phyloP scores from a whole-genome alignment of 768 basidiomycete genomes.

The Leccinum incarnatum region DNA sequence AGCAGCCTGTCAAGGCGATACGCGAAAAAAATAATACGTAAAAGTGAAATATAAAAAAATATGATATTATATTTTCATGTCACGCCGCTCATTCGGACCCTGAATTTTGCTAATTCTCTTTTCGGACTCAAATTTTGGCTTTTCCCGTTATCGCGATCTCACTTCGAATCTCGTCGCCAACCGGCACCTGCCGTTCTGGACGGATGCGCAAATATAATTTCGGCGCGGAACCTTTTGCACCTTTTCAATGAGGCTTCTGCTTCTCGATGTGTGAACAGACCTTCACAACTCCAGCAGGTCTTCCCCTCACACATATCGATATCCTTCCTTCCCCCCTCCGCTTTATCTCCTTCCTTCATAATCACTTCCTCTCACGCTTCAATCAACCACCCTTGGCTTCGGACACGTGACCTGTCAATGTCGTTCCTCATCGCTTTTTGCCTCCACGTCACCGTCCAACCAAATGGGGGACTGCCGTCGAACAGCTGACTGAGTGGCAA shows the following conservation, averaged over 20 bases:
- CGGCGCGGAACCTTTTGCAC: slow-evolving; percentile 30
- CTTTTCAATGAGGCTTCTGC: slow-evolving; percentile 9
- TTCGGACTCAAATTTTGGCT: slow-evolving; percentile 33
- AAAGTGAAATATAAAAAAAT: slow-evolving; percentile 24
- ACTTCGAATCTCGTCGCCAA: slow-evolving; percentile 27
- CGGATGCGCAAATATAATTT: slow-evolving; percentile 30
- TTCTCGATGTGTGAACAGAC: slow-evolving; percentile 19
- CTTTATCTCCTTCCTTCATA: background rate
- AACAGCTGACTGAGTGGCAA: slow-evolving; percentile 9
- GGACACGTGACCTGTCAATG: slow-evolving; percentile 25
- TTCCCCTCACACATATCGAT: slow-evolving; percentile 16
- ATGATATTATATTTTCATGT: slow-evolving; percentile 20
- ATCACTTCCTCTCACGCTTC: background rate
- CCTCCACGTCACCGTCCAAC: slow-evolving; percentile 9
- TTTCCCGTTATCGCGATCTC: slow-evolving; percentile 32
- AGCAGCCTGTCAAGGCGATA: slow-evolving; percentile 36
- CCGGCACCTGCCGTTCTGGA: slow-evolving; percentile 28
- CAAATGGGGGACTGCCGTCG: background rate
- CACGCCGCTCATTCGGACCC: slow-evolving; percentile 32
- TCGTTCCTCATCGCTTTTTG: background rate
- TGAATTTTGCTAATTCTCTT: slow-evolving; percentile 30
- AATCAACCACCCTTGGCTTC: slow-evolving; percentile 14
- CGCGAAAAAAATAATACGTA: slow-evolving; percentile 38
- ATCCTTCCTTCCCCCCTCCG: slow-evolving; percentile 1
- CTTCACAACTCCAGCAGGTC: background rate